Percentiles rank a stretch among this genome's conserved stretches.
Evolutionary conservation across 1,139 yeast genomes (phyloP).

Genomic region (Nakaseomyces kungkrabaensis): DNA sequence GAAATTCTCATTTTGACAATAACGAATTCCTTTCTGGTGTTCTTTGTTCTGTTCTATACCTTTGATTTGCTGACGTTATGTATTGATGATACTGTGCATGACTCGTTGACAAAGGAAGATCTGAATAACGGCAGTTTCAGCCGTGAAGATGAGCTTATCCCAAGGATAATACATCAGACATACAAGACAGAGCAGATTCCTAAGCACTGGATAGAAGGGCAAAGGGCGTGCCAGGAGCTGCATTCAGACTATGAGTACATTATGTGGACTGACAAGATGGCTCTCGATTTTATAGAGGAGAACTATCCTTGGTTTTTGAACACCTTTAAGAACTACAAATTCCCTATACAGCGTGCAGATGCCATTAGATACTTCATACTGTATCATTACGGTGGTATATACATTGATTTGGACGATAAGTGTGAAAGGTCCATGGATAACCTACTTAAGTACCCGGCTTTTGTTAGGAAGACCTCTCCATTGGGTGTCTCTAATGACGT

Average conservation of each 20-base stretch:
- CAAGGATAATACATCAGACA: constrained; percentile 89
- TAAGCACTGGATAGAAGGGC: constrained; percentile 70
- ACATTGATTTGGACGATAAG: constrained; percentile 85
- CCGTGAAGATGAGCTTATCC: constrained; percentile 40
- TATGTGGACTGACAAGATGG: constrained; percentile 82
- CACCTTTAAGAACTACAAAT: constrained; percentile 69
- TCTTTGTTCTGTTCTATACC: constrained; percentile 50
- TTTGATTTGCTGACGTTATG: constrained; percentile 69
- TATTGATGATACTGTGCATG: constrained; percentile 59
- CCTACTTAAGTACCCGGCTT: constrained; percentile 69
- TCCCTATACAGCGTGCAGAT: constrained; percentile 84
- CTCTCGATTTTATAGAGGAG: constrained; percentile 66
- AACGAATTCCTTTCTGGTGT: constrained; percentile 44
- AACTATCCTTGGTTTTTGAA: constrained; percentile 79
- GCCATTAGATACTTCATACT: constrained; percentile 84
- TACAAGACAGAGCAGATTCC: constrained; percentile 74
- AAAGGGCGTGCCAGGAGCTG: constrained; percentile 59
- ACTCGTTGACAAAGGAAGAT: constrained; percentile 52
- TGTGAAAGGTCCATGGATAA: constrained; percentile 74
- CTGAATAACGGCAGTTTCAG: constrained; percentile 33
- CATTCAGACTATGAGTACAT: constrained; percentile 86
- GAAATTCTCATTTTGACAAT: not conserved
- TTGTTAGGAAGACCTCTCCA: constrained; percentile 79
- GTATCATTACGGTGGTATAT: constrained; percentile 79
- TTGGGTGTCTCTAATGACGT: constrained; percentile 90